phyloP scores from a whole-genome alignment of 2,329 filamentous ascomycete species.

The Stachybotrys echinatus region DNA sequence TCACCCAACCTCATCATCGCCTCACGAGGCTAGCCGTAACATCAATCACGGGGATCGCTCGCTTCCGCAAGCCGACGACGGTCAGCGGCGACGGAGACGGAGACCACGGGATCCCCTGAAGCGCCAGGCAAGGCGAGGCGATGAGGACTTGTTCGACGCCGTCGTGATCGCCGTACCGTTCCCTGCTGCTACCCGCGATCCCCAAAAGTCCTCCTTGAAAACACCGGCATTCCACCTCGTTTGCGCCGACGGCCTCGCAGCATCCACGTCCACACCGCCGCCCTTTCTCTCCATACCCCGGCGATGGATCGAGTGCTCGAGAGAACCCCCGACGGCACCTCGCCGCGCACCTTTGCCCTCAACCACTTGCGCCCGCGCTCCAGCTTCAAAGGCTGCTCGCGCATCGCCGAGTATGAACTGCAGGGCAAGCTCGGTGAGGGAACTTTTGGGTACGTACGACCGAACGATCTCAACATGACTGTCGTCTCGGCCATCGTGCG shows the following conservation, averaged over 20 bases:
- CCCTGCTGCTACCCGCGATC: neutral
- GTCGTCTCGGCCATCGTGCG: neutral
- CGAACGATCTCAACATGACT: too few relatives aligned
- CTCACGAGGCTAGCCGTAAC: too few relatives aligned
- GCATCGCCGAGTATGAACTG: constrained; percentile 74
- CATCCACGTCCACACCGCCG: neutral
- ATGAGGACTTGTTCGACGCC: neutral
- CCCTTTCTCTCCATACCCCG: constrained; percentile 1
- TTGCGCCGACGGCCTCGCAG: neutral
- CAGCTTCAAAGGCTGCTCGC: constrained; percentile 80
- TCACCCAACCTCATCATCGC: neutral
- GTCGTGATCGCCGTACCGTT: neutral
- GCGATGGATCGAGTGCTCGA: constrained; percentile 25
- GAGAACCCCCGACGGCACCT: constrained; percentile 32
- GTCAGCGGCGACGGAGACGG: neutral
- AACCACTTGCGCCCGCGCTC: constrained; percentile 48
- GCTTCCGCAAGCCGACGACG: neutral
- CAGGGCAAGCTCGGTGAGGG: constrained; percentile 85
- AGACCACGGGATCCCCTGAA: too few relatives aligned
- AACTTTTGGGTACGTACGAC: constrained; percentile 71
- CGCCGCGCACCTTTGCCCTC: constrained; percentile 52
- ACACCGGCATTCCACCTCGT: neutral
- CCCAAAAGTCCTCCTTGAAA: neutral
- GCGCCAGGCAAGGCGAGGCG: neutral
- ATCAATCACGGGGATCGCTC: too few relatives aligned